These are phyloP conservation scores for Crithidia acanthocephali DNA, from an alignment of 208 protist genomes.

Conservation along the genomic window DNA sequence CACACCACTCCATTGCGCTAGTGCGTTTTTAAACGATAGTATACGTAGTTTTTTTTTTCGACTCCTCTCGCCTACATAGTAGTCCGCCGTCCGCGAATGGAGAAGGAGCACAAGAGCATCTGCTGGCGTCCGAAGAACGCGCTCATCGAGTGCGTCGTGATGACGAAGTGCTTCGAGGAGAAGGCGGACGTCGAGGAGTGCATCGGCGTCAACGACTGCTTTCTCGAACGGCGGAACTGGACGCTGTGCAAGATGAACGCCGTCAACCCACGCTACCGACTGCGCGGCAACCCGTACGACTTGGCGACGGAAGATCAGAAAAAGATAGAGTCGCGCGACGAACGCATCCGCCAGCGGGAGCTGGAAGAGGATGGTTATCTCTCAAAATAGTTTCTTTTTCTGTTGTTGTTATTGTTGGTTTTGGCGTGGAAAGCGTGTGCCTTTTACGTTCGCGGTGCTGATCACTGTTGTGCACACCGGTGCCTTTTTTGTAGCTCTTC, in stretches of 20 bases:
- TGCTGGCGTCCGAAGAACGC: slow-evolving; percentile 91
- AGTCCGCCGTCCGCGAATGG: slow-evolving; percentile 41
- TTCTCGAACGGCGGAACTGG: slow-evolving; percentile 86
- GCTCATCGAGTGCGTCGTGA: slow-evolving; percentile 85
- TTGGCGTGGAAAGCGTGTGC: no score
- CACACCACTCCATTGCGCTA: no score
- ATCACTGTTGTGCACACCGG: not conserved
- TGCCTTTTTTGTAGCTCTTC: not conserved
- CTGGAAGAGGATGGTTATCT: slow-evolving; percentile 85
- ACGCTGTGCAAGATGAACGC: slow-evolving; percentile 91
- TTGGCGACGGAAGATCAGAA: slow-evolving; percentile 86
- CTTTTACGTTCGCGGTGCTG: no score
- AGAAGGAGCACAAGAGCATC: slow-evolving; percentile 80
- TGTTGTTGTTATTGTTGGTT: not conserved
- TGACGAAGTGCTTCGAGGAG: slow-evolving; percentile 88
- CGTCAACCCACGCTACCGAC: slow-evolving; percentile 83
- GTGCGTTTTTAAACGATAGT: no score
- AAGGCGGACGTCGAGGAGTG: slow-evolving; percentile 83
- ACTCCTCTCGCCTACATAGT: not conserved
- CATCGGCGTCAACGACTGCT: slow-evolving; percentile 80
- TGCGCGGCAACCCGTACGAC: slow-evolving; percentile 90
- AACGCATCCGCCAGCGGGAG: slow-evolving; percentile 80
- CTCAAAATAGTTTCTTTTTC: slow-evolving; percentile 34
- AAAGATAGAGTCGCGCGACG: slow-evolving; percentile 86
- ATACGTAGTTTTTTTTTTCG: slow-evolving; percentile 33